Evolutionary conservation across 176 grass and related monocot genomes (phyloP), one percentile per base, ranked within the genome.

Genomic region (Melocanna baccifera): DNA sequence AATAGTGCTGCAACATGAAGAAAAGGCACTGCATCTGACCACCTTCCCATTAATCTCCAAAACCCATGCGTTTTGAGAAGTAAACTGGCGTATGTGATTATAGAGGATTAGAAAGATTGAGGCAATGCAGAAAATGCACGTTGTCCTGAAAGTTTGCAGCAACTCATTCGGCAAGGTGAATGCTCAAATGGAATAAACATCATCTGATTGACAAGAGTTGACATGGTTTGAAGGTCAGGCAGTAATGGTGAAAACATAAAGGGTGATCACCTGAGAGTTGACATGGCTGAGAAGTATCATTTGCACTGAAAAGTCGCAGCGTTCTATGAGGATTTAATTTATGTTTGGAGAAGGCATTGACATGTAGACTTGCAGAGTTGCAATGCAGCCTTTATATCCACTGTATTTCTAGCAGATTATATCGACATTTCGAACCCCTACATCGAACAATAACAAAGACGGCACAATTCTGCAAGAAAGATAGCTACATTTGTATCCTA

Each of bases 401-500:
- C 30, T 30, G 50, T 39, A 7, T 34, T 79, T 32, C 25, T 26
- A 56, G 72, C 72, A 67, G 25, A 51, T 69, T 40, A 34, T 29
- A 74, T 43, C 20, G 37, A 71, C 12, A 71, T 37, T 34, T 13
- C 16, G 26, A 76, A 64, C 26, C 32, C 36, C 73, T 19, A 65
- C 52, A 45, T 15, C 34, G 16, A n/a, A 68, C 12, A 25, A 12
- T 22, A 46, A 37, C 8, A 23, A 18, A 12, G 78, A 7, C 37
- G 28, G 22, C 39, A 82, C 22, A 42, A 85, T 81, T 85, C 46
- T 56, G 45, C 65, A 67, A 77, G 41, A 73, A 48, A 74, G 36
- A 76, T n/a, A 28, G n/a, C 65, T 52, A 50, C 64, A 83, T 77
- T 69, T 69, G n/a, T 75, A 78, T 83, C 47, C 63, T 80, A 83